phyloP scores from a whole-genome alignment of 192 early-diverging fungal genomes.

The Backusella macrospora region DNA sequence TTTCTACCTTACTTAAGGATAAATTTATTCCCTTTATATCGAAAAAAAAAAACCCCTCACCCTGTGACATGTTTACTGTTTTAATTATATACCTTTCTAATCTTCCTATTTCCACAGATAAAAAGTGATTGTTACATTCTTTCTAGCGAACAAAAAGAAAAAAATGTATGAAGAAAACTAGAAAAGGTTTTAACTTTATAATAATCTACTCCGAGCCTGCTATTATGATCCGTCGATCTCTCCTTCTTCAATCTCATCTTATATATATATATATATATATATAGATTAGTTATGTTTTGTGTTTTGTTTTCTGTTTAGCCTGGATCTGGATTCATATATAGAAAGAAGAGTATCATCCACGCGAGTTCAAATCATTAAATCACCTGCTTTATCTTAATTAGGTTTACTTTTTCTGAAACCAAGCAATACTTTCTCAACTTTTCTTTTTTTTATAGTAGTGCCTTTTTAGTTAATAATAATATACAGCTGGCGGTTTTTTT shows the following conservation, averaged over 20 bases:
- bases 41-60: not conserved
- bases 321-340: not conserved
- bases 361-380: not conserved
- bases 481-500: not conserved
- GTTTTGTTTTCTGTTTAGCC: not conserved
- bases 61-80: not conserved
- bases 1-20: slow-evolving; percentile 6
- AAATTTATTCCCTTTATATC: slow-evolving; percentile 1
- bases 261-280: not conserved
- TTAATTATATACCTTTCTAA: not conserved
- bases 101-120: not conserved
- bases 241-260: not conserved
- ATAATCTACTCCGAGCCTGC: not conserved
- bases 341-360: not conserved
- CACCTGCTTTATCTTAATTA: not conserved
- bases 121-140: not conserved
- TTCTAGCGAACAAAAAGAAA: not conserved
- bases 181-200: not conserved
- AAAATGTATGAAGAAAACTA: not conserved
- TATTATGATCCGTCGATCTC: not conserved
- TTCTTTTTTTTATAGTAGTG: not conserved
- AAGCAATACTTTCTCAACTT: not conserved
- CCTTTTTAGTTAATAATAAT: no score
- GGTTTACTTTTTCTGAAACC: not conserved
- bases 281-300: not conserved